These are phyloP conservation scores for Fraxinus angustifolia DNA, from an alignment of 305 asterid genomes.

Conservation along the genomic window DNA sequence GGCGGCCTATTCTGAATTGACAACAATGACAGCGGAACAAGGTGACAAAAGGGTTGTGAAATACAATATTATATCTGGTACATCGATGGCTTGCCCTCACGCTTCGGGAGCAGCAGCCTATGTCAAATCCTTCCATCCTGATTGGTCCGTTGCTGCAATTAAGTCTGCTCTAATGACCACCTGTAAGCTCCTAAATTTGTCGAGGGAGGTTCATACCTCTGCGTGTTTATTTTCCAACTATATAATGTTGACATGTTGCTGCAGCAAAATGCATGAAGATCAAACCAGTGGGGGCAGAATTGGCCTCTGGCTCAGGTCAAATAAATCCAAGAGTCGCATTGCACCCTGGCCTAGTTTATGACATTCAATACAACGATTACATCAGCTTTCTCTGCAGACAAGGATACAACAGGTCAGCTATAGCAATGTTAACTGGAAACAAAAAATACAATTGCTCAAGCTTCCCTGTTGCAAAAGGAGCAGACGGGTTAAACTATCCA, in stretches of 20 bases:
- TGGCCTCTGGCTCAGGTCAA: slow-evolving; percentile 72
- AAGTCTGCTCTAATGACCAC: slow-evolving; percentile 93
- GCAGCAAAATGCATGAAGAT: slow-evolving; percentile 59
- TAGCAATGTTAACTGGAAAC: slow-evolving; percentile 45
- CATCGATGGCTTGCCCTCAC: slow-evolving; percentile 89
- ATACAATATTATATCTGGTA: slow-evolving; percentile 59
- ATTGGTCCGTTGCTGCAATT: slow-evolving; percentile 79
- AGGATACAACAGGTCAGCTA: slow-evolving; percentile 44
- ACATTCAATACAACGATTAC: slow-evolving; percentile 42
- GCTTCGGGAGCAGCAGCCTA: slow-evolving; percentile 77
- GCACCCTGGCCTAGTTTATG: slow-evolving; percentile 75
- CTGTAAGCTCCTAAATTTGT: slow-evolving; percentile 27
- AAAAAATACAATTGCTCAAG: slow-evolving; percentile 46
- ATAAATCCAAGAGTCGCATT: slow-evolving; percentile 57
- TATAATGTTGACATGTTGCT: slow-evolving; percentile 3
- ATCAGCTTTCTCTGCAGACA: slow-evolving; percentile 61
- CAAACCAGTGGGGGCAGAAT: slow-evolving; percentile 42
- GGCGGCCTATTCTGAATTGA: slow-evolving; percentile 51
- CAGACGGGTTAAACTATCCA: slow-evolving; percentile 79
- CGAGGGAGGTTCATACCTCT: neutral
- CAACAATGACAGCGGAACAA: slow-evolving; percentile 20
- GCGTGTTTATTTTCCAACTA: neutral
- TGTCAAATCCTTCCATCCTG: slow-evolving; percentile 67
- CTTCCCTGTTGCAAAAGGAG: slow-evolving; percentile 37
- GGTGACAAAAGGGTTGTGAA: slow-evolving; percentile 38